Percentiles rank a stretch among this genome's conserved stretches.
Conservation (phyloP, 345 rosid genomes). For the Clarkia xantiana region DNA sequence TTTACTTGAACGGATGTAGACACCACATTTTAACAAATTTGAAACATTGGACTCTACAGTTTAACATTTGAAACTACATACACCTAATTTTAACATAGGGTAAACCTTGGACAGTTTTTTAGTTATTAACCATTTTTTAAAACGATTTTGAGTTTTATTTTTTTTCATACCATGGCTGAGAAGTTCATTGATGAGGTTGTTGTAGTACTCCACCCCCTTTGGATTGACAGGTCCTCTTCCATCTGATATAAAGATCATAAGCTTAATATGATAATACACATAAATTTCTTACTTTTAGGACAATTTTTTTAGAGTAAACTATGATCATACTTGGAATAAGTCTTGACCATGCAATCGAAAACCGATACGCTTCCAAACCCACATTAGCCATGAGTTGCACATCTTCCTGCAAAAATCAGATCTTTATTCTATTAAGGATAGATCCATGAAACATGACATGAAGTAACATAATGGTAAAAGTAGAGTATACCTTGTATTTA, state of each 20-base stretch:
- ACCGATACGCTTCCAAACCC: constrained; percentile 19
- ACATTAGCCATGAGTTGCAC: constrained; percentile 17
- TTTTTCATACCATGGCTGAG: constrained; percentile 6
- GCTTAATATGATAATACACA: not conserved
- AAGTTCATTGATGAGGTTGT: constrained; percentile 17
- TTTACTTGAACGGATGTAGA: no score
- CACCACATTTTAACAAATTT: no score
- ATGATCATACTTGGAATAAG: constrained; percentile 17
- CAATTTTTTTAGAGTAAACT: not conserved
- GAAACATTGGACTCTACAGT: no score
- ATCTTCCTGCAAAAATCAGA: constrained; percentile 13
- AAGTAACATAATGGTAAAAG: not conserved
- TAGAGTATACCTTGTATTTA: constrained; percentile 15
- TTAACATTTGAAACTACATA: no score
- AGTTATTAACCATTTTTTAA: no score
- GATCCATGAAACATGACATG: not conserved
- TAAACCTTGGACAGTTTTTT: no score
- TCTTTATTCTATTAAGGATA: no score
- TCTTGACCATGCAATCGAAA: constrained; percentile 29
- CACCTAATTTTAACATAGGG: no score
- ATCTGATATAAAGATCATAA: constrained; percentile 7
- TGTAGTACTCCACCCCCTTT: constrained; percentile 14
- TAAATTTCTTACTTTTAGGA: not conserved
- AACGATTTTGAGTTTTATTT: no score
- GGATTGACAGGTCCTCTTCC: constrained; percentile 16